Conservation (phyloP, 495 filamentous ascomycete genomes). For the Penicillium cinerascens region DNA sequence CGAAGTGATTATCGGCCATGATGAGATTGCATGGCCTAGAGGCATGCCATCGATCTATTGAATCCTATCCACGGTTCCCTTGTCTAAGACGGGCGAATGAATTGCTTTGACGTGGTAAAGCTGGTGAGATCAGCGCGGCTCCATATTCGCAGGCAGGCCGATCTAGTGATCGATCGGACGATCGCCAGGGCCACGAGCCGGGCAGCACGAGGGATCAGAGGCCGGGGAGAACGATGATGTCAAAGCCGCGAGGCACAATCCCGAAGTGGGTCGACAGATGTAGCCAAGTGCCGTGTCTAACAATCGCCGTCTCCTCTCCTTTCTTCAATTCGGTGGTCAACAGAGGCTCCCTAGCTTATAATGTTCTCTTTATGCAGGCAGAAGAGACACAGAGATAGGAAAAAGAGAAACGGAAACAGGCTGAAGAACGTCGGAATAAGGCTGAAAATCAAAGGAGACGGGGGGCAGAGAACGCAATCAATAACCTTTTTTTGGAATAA, state of each 20-base stretch:
- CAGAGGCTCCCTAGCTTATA: no score
- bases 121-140: slow-evolving; percentile 9
- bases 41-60: not conserved
- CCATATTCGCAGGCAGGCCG: slow-evolving; percentile 2
- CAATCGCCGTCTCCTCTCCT: no score
- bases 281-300: no score
- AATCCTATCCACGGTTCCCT: slow-evolving; percentile 11
- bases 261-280: slow-evolving; percentile 1
- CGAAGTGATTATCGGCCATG: slow-evolving; percentile 1
- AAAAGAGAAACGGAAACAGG: no score
- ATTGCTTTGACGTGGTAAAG: slow-evolving; percentile 7
- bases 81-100: slow-evolving; percentile 5
- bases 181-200: slow-evolving; percentile 14
- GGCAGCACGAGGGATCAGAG: slow-evolving; percentile 9
- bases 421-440: no score
- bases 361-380: no score
- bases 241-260: slow-evolving; percentile 3
- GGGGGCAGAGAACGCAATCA: no score
- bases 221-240: slow-evolving; percentile 12
- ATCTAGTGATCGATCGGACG: slow-evolving; percentile 19
- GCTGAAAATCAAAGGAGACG: no score
- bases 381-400: no score
- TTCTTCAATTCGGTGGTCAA: no score
- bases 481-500: no score
- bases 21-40: not conserved